Evolutionary conservation across 495 filamentous ascomycete species (phyloP).

Genomic region (Podospora sp.): DNA sequence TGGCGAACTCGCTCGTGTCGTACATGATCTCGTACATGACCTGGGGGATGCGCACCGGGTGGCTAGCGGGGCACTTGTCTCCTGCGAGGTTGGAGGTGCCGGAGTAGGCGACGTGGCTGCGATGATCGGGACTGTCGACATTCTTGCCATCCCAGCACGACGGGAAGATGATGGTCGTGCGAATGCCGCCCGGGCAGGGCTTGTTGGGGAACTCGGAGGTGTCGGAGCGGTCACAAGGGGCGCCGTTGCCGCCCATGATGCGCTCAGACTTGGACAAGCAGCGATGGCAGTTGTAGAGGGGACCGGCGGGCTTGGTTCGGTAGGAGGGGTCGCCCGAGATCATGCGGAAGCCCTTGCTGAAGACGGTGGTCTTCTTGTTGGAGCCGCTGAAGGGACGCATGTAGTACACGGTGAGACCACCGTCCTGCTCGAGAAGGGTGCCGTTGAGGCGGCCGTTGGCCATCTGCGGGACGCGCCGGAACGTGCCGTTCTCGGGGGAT

Average conservation of each 20-base stretch:
- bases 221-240: constrained; percentile 17
- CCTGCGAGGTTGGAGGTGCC: constrained; percentile 51
- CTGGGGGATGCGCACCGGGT: constrained; percentile 48
- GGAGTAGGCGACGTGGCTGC: constrained; percentile 67
- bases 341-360: constrained; percentile 63
- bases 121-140: constrained; percentile 60
- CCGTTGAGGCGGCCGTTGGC: constrained; percentile 41
- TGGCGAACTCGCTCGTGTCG: constrained; percentile 34
- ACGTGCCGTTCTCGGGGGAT: constrained; percentile 46
- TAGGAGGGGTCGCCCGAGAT: constrained; percentile 64
- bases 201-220: constrained; percentile 22
- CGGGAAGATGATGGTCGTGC: constrained; percentile 47
- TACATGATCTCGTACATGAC: constrained; percentile 51
- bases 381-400: constrained; percentile 44
- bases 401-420: constrained; percentile 50
- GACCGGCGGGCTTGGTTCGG: constrained; percentile 41
- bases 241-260: constrained; percentile 19
- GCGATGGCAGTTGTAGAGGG: constrained; percentile 63
- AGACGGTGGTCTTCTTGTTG: constrained; percentile 42
- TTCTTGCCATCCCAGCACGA: constrained; percentile 77
- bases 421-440: constrained; percentile 43
- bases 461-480: constrained; percentile 47
- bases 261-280: constrained; percentile 73
- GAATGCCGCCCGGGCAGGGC: constrained; percentile 22
- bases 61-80: constrained; percentile 42